A percentile compares a stretch with the other conserved stretches of the same genome.
Evolutionary conservation across 2,329 filamentous ascomycete genomes (phyloP).

Genomic region (Trichoderma sp.): DNA sequence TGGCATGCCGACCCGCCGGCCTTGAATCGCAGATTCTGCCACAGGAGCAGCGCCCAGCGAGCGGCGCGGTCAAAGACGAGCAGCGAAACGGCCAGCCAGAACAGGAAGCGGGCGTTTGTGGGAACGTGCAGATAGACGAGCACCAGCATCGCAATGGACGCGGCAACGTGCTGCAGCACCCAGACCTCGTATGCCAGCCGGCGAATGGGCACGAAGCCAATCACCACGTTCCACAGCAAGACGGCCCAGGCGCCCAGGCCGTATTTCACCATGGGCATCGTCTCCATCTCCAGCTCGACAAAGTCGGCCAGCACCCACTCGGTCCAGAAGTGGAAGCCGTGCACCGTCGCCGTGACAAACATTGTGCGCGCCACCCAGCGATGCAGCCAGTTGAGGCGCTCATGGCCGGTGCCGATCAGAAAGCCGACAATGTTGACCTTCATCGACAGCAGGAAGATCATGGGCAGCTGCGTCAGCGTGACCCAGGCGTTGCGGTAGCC

Average conservation of each 20-base stretch:
- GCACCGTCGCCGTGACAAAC: conserved; percentile 67
- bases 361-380: conserved; percentile 71
- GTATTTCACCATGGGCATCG: conserved; percentile 67
- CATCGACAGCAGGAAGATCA: conserved; percentile 63
- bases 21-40: conserved; percentile 54
- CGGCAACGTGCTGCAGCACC: conserved; percentile 65
- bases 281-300: conserved; percentile 57
- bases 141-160: conserved; percentile 63
- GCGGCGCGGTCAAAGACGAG: conserved; percentile 64
- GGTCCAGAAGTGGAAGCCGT: conserved; percentile 69
- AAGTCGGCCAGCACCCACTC: conserved; percentile 64
- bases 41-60: conserved; percentile 50
- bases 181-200: conserved; percentile 70
- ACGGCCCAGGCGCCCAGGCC: conserved; percentile 68
- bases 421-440: conserved; percentile 62
- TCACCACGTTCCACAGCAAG: conserved; percentile 65
- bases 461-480: conserved; percentile 63
- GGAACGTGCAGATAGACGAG: conserved; percentile 66
- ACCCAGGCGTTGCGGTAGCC: conserved; percentile 70
- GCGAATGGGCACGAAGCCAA: conserved; percentile 64
- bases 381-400: conserved; percentile 72
- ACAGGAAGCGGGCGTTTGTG: conserved; percentile 56
- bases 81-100: conserved; percentile 67
- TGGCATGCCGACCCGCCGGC: conserved; percentile 47
- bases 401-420: conserved; percentile 64